Conservation (phyloP, 768 basidiomycete genomes). For the Leccinum subtestaceum region DNA sequence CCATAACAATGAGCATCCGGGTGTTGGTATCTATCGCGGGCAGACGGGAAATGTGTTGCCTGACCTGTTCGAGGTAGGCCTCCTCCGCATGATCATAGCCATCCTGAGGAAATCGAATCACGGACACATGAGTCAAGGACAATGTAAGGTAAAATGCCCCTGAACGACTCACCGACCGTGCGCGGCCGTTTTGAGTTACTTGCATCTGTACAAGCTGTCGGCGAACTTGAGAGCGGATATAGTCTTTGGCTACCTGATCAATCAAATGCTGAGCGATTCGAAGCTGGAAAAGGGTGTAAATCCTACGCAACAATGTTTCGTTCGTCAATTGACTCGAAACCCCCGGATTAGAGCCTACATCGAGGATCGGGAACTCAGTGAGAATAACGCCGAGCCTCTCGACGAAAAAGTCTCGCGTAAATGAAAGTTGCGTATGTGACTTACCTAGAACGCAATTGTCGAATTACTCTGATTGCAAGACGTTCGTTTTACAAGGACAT, state of each 20-base stretch:
- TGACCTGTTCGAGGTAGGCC: conserved; percentile 97
- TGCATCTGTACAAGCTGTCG: conserved; percentile 95
- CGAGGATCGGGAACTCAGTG: conserved; percentile 91
- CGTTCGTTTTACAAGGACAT: conserved; percentile 4
- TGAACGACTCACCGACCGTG: conserved; percentile 75
- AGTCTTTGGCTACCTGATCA: conserved; percentile 96
- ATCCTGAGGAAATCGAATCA: conserved; percentile 50
- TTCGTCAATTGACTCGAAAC: not conserved
- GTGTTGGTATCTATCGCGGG: conserved; percentile 98
- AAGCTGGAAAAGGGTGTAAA: conserved; percentile 95
- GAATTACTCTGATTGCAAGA: conserved; percentile 2
- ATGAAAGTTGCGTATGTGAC: conserved; percentile 95
- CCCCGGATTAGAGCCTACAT: conserved; percentile 58
- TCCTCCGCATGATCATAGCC: conserved; percentile 99
- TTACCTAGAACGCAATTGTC: conserved; percentile 59
- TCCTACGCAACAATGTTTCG: conserved; percentile 46
- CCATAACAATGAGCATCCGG: conserved; percentile 96
- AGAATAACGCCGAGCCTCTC: conserved; percentile 93
- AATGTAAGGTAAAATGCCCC: not conserved
- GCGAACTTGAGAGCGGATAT: conserved; percentile 78
- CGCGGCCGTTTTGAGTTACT: conserved; percentile 96
- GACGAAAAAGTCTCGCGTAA: conserved; percentile 94
- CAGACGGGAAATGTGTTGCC: conserved; percentile 98
- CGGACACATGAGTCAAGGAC: not conserved
- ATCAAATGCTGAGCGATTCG: conserved; percentile 95